Percentiles rank a stretch among this genome's conserved stretches.
phyloP scores from a whole-genome alignment of 2,329 filamentous ascomycete genomes.

The Harringtonia lauricola region DNA sequence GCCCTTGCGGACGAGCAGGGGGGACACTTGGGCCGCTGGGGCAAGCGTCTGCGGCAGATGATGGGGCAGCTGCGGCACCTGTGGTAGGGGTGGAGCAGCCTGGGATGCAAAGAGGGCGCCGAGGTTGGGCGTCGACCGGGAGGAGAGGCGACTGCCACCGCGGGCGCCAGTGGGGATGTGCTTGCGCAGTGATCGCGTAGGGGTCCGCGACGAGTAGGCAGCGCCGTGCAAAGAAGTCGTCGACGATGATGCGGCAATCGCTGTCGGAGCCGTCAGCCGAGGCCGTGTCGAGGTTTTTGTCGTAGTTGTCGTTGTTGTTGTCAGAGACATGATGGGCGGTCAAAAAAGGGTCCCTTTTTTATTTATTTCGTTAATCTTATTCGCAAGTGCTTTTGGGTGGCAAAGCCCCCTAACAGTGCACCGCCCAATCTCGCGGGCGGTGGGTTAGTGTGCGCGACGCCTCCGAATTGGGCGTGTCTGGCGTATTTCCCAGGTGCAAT shows the following conservation, averaged over 20 bases:
- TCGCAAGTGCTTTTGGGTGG: neutral
- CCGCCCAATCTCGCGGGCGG: too few species aligned
- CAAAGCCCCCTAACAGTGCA: too few species aligned
- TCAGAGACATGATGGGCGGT: conserved; percentile 12
- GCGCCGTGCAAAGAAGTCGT: neutral
- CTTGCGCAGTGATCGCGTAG: conserved; percentile 9
- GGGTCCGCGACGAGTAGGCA: conserved; percentile 1
- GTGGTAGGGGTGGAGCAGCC: neutral
- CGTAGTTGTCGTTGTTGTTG: conserved; percentile 7
- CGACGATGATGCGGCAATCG: neutral
- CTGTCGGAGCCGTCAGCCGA: neutral
- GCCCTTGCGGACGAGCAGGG: conserved; percentile 53
- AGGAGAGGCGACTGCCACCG: conserved; percentile 23
- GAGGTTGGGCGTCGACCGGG: conserved; percentile 49
- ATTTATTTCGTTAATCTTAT: too few species aligned
- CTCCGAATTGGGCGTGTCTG: too few species aligned
- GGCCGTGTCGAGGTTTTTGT: neutral
- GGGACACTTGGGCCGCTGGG: conserved; percentile 14
- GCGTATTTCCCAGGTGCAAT: too few species aligned
- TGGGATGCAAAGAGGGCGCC: conserved; percentile 34
- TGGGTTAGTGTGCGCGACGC: too few species aligned
- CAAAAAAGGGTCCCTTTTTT: neutral
- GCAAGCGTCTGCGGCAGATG: neutral
- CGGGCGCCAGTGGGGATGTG: conserved; percentile 8
- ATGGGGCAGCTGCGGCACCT: conserved; percentile 2